Conservation (phyloP, 2,329 filamentous ascomycete genomes). For the Talaromyces sp. region DNA sequence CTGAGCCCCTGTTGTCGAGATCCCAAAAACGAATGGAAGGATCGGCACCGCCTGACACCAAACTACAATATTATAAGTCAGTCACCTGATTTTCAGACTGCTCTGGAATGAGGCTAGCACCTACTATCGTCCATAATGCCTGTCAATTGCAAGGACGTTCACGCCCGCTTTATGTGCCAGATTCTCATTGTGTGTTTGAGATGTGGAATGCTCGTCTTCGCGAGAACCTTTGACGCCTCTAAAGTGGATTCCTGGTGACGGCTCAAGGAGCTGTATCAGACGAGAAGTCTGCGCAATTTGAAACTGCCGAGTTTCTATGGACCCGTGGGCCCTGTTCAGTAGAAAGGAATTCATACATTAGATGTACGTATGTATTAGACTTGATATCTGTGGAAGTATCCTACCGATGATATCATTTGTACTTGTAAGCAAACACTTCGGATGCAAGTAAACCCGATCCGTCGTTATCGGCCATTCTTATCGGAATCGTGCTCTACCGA, state of each 20-base stretch:
- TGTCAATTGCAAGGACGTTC: constrained; percentile 73
- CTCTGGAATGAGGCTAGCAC: constrained; percentile 25
- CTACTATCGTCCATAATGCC: constrained; percentile 73
- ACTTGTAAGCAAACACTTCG: neutral
- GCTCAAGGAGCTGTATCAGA: constrained; percentile 66
- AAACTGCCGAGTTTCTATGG: constrained; percentile 60
- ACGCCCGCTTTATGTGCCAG: constrained; percentile 72
- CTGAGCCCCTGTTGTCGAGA: constrained; percentile 58
- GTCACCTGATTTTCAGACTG: constrained; percentile 9
- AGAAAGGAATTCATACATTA: constrained; percentile 73
- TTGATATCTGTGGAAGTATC: neutral
- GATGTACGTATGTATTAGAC: constrained; percentile 19
- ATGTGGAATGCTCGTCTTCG: constrained; percentile 8
- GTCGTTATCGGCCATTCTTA: neutral
- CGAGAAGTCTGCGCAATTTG: constrained; percentile 62
- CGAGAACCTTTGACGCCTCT: constrained; percentile 36
- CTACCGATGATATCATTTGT: constrained; percentile 11
- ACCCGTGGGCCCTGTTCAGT: constrained; percentile 70
- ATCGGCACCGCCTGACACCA: constrained; percentile 82
- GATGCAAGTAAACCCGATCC: neutral
- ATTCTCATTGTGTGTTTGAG: constrained; percentile 23
- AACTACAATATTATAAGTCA: constrained; percentile 42
- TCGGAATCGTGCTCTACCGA: neutral
- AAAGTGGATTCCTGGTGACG: constrained; percentile 65
- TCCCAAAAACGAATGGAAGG: constrained; percentile 85